phyloP scores from a whole-genome alignment of 2,329 filamentous ascomycete genomes.

The Karstenula rhodostoma region DNA sequence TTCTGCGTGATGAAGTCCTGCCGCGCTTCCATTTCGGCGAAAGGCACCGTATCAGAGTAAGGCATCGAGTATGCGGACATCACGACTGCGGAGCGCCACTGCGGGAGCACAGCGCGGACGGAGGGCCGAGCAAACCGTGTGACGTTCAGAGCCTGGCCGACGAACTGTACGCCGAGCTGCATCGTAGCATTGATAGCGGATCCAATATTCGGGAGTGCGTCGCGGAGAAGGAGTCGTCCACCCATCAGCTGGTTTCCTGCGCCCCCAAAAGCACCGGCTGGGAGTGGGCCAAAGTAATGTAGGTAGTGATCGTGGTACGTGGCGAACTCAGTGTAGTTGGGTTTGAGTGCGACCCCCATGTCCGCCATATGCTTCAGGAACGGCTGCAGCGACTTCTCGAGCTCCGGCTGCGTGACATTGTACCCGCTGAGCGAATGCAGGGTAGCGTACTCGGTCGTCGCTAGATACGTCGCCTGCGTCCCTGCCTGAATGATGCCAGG shows the following conservation, averaged over 20 bases:
- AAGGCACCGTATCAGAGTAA: constrained; percentile 18
- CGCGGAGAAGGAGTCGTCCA: constrained; percentile 27
- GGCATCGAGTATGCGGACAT: constrained; percentile 2
- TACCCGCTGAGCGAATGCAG: constrained; percentile 9
- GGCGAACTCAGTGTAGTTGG: constrained; percentile 22
- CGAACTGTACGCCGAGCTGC: background rate
- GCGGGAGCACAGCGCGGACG: constrained; percentile 15
- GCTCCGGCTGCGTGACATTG: constrained; percentile 6
- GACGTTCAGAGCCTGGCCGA: background rate
- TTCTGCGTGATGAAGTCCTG: constrained; percentile 30
- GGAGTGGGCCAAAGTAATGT: constrained; percentile 33
- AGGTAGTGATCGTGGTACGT: constrained; percentile 34
- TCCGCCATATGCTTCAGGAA: constrained; percentile 20
- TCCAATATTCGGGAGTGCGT: constrained; percentile 22
- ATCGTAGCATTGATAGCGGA: constrained; percentile 19
- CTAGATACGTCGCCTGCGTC: background rate
- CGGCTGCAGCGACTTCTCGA: constrained; percentile 15
- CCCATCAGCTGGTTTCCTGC: constrained; percentile 31
- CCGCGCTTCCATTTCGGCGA: constrained; percentile 15
- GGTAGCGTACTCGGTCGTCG: background rate
- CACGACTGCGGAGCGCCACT: constrained; percentile 14
- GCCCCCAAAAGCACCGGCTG: constrained; percentile 27
- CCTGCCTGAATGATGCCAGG: background rate
- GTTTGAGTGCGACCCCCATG: constrained; percentile 25
- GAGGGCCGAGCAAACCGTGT: background rate